Conservation (phyloP, 2,329 filamentous ascomycete genomes). For the Conoideocrella luteorostrata region DNA sequence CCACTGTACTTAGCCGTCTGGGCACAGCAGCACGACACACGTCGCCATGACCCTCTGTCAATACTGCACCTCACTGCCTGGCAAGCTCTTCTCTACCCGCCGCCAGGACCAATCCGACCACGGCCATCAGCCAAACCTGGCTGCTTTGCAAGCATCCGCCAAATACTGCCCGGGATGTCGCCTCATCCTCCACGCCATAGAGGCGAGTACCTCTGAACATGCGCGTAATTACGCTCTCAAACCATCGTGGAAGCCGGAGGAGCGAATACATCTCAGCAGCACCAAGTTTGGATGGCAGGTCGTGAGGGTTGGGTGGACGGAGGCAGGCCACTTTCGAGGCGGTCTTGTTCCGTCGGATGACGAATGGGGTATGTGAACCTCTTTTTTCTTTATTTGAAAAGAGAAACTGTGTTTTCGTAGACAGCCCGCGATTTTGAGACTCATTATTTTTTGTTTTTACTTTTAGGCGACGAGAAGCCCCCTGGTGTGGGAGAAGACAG, state of each 20-base stretch:
- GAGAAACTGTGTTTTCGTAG: background rate
- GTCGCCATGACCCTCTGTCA: background rate
- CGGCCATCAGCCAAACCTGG: background rate
- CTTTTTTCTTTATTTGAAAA: background rate
- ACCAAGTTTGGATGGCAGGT: conserved; percentile 5
- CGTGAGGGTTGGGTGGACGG: conserved; percentile 1
- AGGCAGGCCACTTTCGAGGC: conserved; percentile 2
- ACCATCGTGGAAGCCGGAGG: background rate
- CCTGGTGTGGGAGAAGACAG: background rate
- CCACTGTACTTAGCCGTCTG: no score
- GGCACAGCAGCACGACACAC: background rate
- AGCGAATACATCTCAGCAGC: conserved; percentile 1
- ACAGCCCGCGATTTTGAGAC: no score
- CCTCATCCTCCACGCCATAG: background rate
- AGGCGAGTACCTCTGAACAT: conserved; percentile 1
- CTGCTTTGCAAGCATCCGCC: background rate
- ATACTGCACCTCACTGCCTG: conserved; percentile 1
- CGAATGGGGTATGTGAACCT: background rate
- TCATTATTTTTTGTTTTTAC: no score
- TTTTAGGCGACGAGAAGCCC: background rate
- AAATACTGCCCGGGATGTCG: background rate
- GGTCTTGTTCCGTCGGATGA: background rate
- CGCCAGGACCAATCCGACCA: conserved; percentile 1
- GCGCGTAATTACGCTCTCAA: background rate
- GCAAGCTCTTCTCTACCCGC: background rate